Conservation (phyloP, 495 filamentous ascomycete species). For the Trichocladium uniseriatum region DNA sequence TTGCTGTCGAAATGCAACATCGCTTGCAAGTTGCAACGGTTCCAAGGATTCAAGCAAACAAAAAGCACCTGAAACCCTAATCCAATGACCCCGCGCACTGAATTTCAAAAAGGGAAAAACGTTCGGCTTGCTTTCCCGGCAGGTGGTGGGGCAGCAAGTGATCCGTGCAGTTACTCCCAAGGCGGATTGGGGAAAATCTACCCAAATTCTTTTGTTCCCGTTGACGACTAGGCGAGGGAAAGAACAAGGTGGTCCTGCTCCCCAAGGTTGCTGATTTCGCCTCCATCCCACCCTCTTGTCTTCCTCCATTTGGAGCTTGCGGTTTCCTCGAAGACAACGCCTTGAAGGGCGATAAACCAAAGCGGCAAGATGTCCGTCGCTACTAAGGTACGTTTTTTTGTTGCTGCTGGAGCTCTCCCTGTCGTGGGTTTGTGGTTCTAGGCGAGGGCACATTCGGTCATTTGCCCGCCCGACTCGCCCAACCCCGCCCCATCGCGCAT, state of each 20-base stretch:
- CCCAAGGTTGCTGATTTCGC: slow-evolving; percentile 8
- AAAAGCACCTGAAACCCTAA: slow-evolving; percentile 11
- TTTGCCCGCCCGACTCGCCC: slow-evolving; percentile 1
- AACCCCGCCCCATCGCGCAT: slow-evolving; percentile 2
- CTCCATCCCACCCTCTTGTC: slow-evolving; percentile 2
- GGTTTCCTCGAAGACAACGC: slow-evolving; percentile 10
- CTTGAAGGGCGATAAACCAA: slow-evolving; percentile 26
- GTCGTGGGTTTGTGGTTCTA: too few relatives aligned
- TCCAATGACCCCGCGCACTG: slow-evolving; percentile 13
- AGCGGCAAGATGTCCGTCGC: slow-evolving; percentile 54
- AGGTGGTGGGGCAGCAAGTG: slow-evolving; percentile 13
- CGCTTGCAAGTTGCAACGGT: too few relatives aligned
- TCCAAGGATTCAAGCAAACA: too few relatives aligned
- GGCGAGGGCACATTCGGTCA: too few relatives aligned
- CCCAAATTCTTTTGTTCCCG: slow-evolving; percentile 14
- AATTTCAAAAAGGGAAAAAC: slow-evolving; percentile 15
- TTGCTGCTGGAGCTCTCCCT: neutral
- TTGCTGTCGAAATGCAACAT: too few relatives aligned
- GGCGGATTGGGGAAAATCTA: slow-evolving; percentile 10
- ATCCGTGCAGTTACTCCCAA: slow-evolving; percentile 13
- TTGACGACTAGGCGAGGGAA: slow-evolving; percentile 10
- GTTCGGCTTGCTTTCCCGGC: neutral
- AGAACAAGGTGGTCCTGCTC: slow-evolving; percentile 11
- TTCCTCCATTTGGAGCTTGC: slow-evolving; percentile 14
- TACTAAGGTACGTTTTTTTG: slow-evolving; percentile 44